phyloP scores from a whole-genome alignment of 208 protist species.

The Trypanosoma mega region DNA sequence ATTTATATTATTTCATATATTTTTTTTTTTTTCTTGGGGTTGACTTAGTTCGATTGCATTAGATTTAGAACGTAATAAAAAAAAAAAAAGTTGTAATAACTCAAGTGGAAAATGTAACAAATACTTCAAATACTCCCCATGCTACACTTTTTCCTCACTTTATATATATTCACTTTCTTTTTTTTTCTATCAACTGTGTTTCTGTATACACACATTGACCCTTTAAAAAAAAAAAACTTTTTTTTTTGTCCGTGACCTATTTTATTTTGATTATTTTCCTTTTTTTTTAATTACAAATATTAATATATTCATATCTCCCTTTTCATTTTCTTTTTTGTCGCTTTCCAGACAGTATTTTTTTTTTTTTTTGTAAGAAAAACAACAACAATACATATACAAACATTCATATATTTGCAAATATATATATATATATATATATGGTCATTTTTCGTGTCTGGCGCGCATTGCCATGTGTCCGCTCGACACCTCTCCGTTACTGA shows the following conservation, averaged over 20 bases:
- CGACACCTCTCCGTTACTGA: background rate
- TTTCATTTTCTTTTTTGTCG: slow-evolving; percentile 13
- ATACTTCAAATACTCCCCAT: too few relatives aligned
- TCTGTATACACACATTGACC: too few relatives aligned
- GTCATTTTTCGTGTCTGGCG: background rate
- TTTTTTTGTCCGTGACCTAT: too few relatives aligned
- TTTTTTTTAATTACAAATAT: background rate
- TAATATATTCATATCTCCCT: slow-evolving; percentile 10
- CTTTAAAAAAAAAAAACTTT: too few relatives aligned
- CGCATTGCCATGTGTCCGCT: background rate
- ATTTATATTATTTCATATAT: too few relatives aligned
- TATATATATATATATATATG: background rate
- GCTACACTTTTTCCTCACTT: too few relatives aligned
- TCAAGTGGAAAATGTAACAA: too few relatives aligned
- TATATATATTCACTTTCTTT: too few relatives aligned
- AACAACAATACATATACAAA: background rate
- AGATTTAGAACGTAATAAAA: slow-evolving; percentile 14
- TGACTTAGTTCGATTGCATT: too few relatives aligned
- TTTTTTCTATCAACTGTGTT: too few relatives aligned
- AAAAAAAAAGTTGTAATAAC: too few relatives aligned
- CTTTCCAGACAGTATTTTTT: background rate
- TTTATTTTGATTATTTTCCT: slow-evolving; percentile 3
- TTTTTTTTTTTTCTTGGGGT: too few relatives aligned
- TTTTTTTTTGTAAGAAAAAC: background rate
- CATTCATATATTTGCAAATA: background rate